A percentile compares a stretch with the other conserved stretches of the same genome.
phyloP scores from a whole-genome alignment of 2,329 filamentous ascomycete genomes.

The Helotiales sp. region DNA sequence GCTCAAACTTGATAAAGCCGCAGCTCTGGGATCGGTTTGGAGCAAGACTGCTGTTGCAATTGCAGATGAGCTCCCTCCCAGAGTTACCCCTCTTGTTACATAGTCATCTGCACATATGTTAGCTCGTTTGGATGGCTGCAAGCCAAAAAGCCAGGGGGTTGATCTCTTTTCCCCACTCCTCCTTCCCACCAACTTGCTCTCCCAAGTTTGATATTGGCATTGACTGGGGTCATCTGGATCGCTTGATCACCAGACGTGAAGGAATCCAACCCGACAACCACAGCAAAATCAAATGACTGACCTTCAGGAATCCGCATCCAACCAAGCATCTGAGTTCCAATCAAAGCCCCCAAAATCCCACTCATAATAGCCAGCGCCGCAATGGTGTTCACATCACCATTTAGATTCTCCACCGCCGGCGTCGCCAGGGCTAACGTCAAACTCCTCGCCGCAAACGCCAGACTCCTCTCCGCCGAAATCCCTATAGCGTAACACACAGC shows the following conservation, averaged over 20 bases:
- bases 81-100: slow-evolving; percentile 63
- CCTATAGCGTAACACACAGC: slow-evolving; percentile 57
- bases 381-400: slow-evolving; percentile 60
- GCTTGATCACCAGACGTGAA: background rate
- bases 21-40: slow-evolving; percentile 60
- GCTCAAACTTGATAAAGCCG: slow-evolving; percentile 61
- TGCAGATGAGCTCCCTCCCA: slow-evolving; percentile 65
- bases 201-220: background rate
- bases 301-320: slow-evolving; percentile 59
- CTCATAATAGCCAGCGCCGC: slow-evolving; percentile 63
- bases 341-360: slow-evolving; percentile 61
- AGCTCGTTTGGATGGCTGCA: slow-evolving; percentile 9
- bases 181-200: background rate
- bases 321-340: slow-evolving; percentile 56
- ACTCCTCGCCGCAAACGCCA: slow-evolving; percentile 61
- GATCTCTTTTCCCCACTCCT: background rate
- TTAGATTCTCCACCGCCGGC: slow-evolving; percentile 60
- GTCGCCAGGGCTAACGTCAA: slow-evolving; percentile 64
- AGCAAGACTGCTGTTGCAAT: slow-evolving; percentile 63
- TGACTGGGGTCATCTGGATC: background rate
- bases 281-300: slow-evolving; percentile 36
- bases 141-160: too few relatives aligned
- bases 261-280: background rate
- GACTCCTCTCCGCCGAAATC: slow-evolving; percentile 56
- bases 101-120: slow-evolving; percentile 57